These are phyloP conservation scores for Phellopilus nigrolimitatus DNA, from an alignment of 1,284 basidiomycete genomes.

Conservation along the genomic window DNA sequence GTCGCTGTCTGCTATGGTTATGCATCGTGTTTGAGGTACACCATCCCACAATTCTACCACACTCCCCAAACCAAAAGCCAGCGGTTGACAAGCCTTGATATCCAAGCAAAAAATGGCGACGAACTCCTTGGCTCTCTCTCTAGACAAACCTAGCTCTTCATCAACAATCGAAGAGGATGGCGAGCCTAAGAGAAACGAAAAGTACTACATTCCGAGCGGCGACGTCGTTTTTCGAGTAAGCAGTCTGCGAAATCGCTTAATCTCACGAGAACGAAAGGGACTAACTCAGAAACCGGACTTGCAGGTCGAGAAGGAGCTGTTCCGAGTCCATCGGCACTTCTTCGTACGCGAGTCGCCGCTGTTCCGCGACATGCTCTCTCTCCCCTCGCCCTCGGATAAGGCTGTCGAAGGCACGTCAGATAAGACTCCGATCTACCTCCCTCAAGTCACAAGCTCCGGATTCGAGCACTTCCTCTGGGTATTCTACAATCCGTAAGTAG, in stretches of 20 bases:
- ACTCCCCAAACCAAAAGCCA: no score
- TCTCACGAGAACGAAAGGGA: slow-evolving; percentile 17
- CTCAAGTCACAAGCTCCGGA: slow-evolving; percentile 41
- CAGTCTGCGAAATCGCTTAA: slow-evolving; percentile 20
- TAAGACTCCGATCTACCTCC: slow-evolving; percentile 46
- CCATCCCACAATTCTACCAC: no score
- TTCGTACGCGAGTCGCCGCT: slow-evolving; percentile 53
- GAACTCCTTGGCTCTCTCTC: no score
- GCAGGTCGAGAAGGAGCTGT: slow-evolving; percentile 45
- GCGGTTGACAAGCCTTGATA: no score
- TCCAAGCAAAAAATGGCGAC: no score
- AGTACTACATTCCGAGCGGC: slow-evolving; percentile 16
- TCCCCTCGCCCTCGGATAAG: slow-evolving; percentile 32
- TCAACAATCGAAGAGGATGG: neutral
- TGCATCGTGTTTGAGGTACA: no score
- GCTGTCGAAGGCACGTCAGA: slow-evolving; percentile 39
- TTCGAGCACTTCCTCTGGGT: slow-evolving; percentile 63
- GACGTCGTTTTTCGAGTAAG: slow-evolving; percentile 8
- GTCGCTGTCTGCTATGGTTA: no score
- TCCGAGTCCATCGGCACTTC: slow-evolving; percentile 58
- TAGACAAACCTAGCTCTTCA: neutral
- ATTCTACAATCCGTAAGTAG: slow-evolving; percentile 61
- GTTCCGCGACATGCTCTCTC: slow-evolving; percentile 21
- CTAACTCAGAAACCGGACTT: neutral
- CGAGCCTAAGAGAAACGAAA: neutral